These are phyloP conservation scores for Populus hybrid DNA, from an alignment of 441 rosid species.

Conservation along the genomic window DNA sequence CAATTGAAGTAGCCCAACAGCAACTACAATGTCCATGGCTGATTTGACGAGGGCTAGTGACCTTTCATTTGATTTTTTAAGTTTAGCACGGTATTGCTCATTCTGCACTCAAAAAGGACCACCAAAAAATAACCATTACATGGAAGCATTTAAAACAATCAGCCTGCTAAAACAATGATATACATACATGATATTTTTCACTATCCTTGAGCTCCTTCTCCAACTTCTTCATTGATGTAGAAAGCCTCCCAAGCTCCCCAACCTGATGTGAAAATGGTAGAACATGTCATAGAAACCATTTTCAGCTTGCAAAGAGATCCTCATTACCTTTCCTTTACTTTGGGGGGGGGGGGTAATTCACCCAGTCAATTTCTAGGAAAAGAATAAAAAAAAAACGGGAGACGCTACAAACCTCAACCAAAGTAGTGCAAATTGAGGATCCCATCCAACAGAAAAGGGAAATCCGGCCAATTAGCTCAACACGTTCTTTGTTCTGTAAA, in stretches of 20 bases:
- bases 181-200: conserved; percentile 57
- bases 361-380: not conserved
- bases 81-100: conserved; percentile 68
- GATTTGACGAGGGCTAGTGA: conserved; percentile 79
- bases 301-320: not conserved
- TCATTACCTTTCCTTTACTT: not conserved
- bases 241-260: conserved; percentile 88
- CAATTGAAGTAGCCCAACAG: conserved; percentile 85
- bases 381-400: not conserved
- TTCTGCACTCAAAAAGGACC: conserved; percentile 34
- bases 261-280: conserved; percentile 35
- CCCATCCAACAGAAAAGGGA: conserved; percentile 96
- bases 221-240: conserved; percentile 70
- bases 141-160: not conserved
- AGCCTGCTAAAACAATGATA: not conserved
- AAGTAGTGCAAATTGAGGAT: conserved; percentile 67
- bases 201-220: conserved; percentile 65
- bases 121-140: not conserved
- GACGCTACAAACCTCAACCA: conserved; percentile 71
- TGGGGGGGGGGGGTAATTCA: too few relatives aligned
- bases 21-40: conserved; percentile 78
- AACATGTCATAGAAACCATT: conserved; percentile 4
- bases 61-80: conserved; percentile 83
- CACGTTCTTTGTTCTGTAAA: conserved; percentile 74
- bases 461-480: conserved; percentile 76